phyloP scores from a whole-genome alignment of 345 rosid genomes.

The Salix arbutifolia region DNA sequence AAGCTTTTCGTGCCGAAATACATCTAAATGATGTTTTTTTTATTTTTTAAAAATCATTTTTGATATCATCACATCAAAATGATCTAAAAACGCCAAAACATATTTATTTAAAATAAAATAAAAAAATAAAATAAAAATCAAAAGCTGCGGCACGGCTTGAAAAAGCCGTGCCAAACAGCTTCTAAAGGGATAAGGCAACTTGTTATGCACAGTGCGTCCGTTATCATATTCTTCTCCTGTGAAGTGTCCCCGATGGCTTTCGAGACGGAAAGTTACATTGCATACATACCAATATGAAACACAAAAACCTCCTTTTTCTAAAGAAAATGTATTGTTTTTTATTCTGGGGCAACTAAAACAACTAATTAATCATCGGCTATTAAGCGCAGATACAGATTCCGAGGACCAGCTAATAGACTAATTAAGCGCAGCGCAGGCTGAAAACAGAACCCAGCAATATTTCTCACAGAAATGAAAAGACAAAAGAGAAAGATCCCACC shows the following conservation, averaged over 20 bases:
- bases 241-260: constrained; percentile 6
- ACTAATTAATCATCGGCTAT: too few relatives aligned
- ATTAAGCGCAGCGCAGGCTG: neutral
- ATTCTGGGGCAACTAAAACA: neutral
- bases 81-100: too few relatives aligned
- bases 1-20: too few relatives aligned
- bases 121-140: too few relatives aligned
- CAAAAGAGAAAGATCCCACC: too few relatives aligned
- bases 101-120: too few relatives aligned
- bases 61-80: too few relatives aligned
- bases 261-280: constrained; percentile 23
- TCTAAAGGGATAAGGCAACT: constrained; percentile 29
- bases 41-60: too few relatives aligned
- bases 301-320: neutral
- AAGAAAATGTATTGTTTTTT: neutral
- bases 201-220: constrained; percentile 8
- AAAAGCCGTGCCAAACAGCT: too few relatives aligned
- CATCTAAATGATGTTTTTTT: too few relatives aligned
- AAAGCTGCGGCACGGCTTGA: too few relatives aligned
- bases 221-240: constrained; percentile 11
- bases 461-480: too few relatives aligned
- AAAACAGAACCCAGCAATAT: neutral
- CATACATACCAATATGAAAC: neutral
- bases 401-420: neutral
- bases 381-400: neutral